Evolutionary conservation across 1,284 basidiomycete species (phyloP).

Genomic region (Apiotrichum brassicae): DNA sequence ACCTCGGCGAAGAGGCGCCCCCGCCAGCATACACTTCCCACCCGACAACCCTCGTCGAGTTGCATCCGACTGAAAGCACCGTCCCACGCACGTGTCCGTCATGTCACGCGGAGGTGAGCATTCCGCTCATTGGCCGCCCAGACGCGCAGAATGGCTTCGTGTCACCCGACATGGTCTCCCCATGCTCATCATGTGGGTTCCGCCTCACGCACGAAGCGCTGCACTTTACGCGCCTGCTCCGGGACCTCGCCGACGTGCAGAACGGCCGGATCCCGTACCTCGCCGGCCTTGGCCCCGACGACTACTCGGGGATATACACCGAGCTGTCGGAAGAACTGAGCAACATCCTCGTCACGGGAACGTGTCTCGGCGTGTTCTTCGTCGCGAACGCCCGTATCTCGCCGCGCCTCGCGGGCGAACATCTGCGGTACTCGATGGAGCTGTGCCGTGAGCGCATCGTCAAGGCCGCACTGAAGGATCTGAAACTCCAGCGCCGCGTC

Average conservation of each 20-base stretch:
- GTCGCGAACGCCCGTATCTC: no score
- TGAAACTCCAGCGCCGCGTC: no score
- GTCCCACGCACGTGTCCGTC: slow-evolving; percentile 13
- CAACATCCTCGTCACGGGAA: background rate
- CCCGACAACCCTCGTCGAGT: slow-evolving; percentile 4
- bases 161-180: slow-evolving; percentile 5
- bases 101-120: background rate
- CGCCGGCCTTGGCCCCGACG: slow-evolving; percentile 3
- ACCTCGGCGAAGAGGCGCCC: background rate
- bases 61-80: slow-evolving; percentile 1
- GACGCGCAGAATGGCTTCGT: background rate
- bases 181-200: slow-evolving; percentile 7
- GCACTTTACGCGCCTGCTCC: slow-evolving; percentile 51
- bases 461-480: no score
- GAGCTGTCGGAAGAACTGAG: background rate
- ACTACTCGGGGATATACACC: background rate
- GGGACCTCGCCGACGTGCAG: slow-evolving; percentile 53
- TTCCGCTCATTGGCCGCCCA: slow-evolving; percentile 9
- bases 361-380: background rate
- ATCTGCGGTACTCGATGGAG: no score
- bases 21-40: slow-evolving; percentile 6
- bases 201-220: slow-evolving; percentile 16
- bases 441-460: no score
- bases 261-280: background rate
- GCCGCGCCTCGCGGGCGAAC: no score